Percentiles rank a stretch among this genome's conserved stretches.
Evolutionary conservation across 148 eudicot genomes (phyloP).

Genomic region (Linanthus parryae): DNA sequence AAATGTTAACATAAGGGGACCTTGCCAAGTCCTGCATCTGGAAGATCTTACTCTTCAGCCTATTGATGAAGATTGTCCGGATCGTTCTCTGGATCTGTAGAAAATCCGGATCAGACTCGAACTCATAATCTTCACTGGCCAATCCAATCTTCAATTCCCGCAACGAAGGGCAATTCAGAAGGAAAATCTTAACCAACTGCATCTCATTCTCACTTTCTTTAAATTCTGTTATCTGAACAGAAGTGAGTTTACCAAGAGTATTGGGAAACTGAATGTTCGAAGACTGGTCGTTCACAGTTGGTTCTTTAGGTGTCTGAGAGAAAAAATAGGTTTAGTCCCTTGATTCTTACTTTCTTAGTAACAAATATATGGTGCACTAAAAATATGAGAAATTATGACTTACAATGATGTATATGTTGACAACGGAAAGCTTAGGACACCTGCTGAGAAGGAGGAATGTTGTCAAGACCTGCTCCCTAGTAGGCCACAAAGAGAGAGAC

Average conservation of each 20-base stretch:
- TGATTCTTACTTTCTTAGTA: neutral
- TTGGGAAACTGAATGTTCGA: neutral
- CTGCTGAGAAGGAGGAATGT: no score
- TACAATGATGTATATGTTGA: neutral
- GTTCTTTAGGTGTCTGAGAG: no score
- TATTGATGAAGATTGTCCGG: no score
- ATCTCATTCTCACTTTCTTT: slow-evolving; percentile 1
- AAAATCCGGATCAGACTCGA: no score
- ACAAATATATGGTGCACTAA: neutral
- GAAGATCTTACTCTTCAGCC: no score
- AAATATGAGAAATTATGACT: neutral
- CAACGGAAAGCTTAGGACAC: neutral
- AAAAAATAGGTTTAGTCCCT: neutral
- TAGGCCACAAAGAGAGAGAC: neutral
- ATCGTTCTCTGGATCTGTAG: no score
- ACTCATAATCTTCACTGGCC: no score
- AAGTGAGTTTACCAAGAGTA: neutral
- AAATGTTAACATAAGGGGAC: no score
- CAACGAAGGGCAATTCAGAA: neutral
- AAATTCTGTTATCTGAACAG: neutral
- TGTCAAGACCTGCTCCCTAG: neutral
- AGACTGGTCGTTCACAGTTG: neutral
- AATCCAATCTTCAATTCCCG: neutral
- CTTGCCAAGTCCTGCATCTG: no score
- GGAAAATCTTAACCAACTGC: neutral